A percentile compares a stretch with the other conserved stretches of the same genome.
Conservation (phyloP, 2,329 filamentous ascomycete species). For the Scedosporium boydii region DNA sequence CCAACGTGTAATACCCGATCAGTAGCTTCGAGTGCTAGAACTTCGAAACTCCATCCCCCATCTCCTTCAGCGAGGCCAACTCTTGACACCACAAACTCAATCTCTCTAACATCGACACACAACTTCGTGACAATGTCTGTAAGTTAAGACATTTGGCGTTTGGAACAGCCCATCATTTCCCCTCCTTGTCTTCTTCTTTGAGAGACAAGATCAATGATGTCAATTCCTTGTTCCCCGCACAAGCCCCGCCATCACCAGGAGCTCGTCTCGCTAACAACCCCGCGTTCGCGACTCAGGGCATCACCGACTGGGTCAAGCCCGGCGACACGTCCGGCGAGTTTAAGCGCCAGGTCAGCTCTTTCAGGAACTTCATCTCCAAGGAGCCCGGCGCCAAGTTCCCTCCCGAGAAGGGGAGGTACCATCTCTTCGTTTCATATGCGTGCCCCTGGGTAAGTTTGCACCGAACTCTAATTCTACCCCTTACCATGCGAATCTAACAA, state of each 20-base stretch:
- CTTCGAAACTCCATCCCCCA: not conserved
- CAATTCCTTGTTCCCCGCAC: not conserved
- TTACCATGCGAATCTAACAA: not conserved
- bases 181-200: too few relatives aligned
- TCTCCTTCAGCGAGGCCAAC: not conserved
- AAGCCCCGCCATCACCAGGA: not conserved
- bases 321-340: conserved; percentile 80
- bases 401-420: conserved; percentile 81
- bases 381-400: conserved; percentile 66
- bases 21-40: not conserved
- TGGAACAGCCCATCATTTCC: too few relatives aligned
- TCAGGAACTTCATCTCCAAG: conserved; percentile 70
- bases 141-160: not conserved
- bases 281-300: conserved; percentile 19
- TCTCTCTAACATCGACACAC: not conserved
- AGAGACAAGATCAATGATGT: too few relatives aligned
- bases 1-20: not conserved
- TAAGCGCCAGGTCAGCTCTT: conserved; percentile 76
- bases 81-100: not conserved
- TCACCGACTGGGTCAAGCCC: conserved; percentile 77
- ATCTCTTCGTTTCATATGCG: conserved; percentile 89
- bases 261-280: not conserved
- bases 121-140: not conserved
- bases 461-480: not conserved
- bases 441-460: conserved; percentile 64